Base-by-base conservation (phyloP, 2,329 filamentous ascomycete genomes). In the Arthrobotrys sphaeroides region DNA sequence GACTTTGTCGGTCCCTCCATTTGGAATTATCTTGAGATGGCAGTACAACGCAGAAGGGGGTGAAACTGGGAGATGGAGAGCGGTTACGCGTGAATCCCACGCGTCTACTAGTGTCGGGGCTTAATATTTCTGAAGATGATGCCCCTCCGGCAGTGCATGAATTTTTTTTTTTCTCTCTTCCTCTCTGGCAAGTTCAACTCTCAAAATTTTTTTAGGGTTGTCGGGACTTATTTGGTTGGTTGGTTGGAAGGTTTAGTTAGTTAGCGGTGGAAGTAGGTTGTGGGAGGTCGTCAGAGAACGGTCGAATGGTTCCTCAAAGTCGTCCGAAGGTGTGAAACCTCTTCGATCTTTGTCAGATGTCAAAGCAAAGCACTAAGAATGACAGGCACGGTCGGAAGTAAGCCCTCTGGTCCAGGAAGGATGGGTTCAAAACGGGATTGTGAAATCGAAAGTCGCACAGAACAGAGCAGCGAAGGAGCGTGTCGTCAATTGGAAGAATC, bases 31-130 rank as follows among this genome's bases (percentile, higher is more conserved):
- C 47, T 51, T 33, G 36, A 33, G 67, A 64, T 42, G 42, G 33
- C 40, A 26, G 45, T 31, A 38, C 43, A 57, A 55, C 26, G 51
- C 43, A 53, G 40, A 49, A 42, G 53, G 40, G 51, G 55, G n/a
- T n/a, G 38, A 59, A 59, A 47, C n/a, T 31, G 33, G 24, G 24
- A 47, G 26, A 18, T 31, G 40, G 16, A 38, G 33, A 40, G 38
- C 22, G 53, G 62, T 26, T 67, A 61, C 69, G 69, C 61, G 69
- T 66, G 61, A 55, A 60, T 47, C 28, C 61, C 64, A 75, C 64
- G 72, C 49, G 72, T 64, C 59, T 69, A 75, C 59, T 59, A 75
- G 40, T 64, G 57, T 75, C 72, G 72, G 36, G 42, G 51, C 40
- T 64, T 65, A 59, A 57, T 59, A 55, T 49, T 26, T 55, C 42